Evolutionary conservation across 352 stramenopile species (phyloP), one percentile per base, ranked within the genome.

Genomic region (Phytophthora cajani): DNA sequence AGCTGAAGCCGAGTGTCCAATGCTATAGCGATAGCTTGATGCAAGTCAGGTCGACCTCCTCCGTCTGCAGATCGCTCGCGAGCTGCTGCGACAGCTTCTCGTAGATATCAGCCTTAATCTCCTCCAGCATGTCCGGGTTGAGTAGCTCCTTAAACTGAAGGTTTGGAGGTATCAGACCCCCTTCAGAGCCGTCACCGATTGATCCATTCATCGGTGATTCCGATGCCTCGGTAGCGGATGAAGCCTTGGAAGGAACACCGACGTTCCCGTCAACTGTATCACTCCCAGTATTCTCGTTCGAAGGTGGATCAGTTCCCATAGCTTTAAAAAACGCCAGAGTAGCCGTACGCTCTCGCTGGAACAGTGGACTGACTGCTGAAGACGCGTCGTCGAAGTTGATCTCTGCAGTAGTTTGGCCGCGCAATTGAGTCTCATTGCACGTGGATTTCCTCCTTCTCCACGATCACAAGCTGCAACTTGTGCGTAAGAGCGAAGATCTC

Each of bases 401-500:
- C 25, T 60, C 57, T 49, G 54, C 53, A 50, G 36, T 65, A 3
- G 19, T 53, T 19, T 77, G 70, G 1, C 74, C 61, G 8, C 67
- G 69, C 25, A 90, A 27, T 56, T 81, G 59, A 21, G 64, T 89
- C n/a, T n/a, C n/a, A n/a, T 62, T 93, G 85, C 33, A 88, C 80
- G 40, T 89, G 74, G 49, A 92, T 81, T 27, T 94, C 87, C 40
- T 91, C 87, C 52, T 93, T 92, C 58, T 93, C 78, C 32, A 91
- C 82, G 21, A 91, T 92, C 55, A 89, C 85, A 17, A 83, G 74
- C 68, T 94, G 83, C 1, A 94, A 63, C 49, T 90, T 91, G 61
- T 92, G 79, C 0, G 85, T 93, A 36, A 92, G 65, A 10, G 81
- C 84, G 63, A 89, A 92, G 23, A 94, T 92, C 44, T 94, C 87